phyloP scores from a whole-genome alignment of 2,329 filamentous ascomycete genomes.

The Aspergillus nomiae region DNA sequence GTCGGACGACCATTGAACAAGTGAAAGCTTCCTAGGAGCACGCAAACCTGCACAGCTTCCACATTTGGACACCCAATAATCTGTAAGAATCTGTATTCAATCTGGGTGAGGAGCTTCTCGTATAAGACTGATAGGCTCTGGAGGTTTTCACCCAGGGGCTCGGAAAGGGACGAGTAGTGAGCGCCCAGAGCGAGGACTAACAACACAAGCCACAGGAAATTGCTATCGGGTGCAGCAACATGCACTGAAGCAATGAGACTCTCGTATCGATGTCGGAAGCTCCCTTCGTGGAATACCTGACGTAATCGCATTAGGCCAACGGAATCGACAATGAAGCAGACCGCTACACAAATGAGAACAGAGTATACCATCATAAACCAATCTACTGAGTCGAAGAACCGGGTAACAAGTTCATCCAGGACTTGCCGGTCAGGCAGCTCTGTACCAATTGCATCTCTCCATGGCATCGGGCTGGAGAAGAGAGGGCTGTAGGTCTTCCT shows the following conservation, averaged over 20 bases:
- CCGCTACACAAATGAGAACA: neutral
- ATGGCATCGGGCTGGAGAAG: neutral
- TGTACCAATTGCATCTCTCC: slow-evolving; percentile 9
- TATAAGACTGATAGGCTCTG: slow-evolving; percentile 3
- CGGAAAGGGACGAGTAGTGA: slow-evolving; percentile 9
- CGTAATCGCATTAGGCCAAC: neutral
- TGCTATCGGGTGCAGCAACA: slow-evolving; percentile 5
- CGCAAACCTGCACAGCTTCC: slow-evolving; percentile 14
- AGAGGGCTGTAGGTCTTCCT: neutral
- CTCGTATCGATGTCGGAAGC: slow-evolving; percentile 14
- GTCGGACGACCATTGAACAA: slow-evolving; percentile 15
- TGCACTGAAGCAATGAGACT: slow-evolving; percentile 5
- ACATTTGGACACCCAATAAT: slow-evolving; percentile 5
- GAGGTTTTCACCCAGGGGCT: neutral
- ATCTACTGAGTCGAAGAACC: slow-evolving; percentile 13
- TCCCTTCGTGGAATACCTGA: slow-evolving; percentile 17
- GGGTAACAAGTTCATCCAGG: slow-evolving; percentile 8
- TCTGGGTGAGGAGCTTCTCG: slow-evolving; percentile 2
- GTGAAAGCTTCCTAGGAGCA: slow-evolving; percentile 12
- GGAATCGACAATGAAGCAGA: neutral
- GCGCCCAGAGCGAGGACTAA: slow-evolving; percentile 11
- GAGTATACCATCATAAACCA: slow-evolving; percentile 17
- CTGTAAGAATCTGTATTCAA: slow-evolving; percentile 8
- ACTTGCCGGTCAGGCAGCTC: slow-evolving; percentile 2
- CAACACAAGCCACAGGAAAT: slow-evolving; percentile 11